Evolutionary conservation across 2,329 filamentous ascomycete species (phyloP), one percentile per base, ranked within the genome.

Genomic region (Cadophora sp.): DNA sequence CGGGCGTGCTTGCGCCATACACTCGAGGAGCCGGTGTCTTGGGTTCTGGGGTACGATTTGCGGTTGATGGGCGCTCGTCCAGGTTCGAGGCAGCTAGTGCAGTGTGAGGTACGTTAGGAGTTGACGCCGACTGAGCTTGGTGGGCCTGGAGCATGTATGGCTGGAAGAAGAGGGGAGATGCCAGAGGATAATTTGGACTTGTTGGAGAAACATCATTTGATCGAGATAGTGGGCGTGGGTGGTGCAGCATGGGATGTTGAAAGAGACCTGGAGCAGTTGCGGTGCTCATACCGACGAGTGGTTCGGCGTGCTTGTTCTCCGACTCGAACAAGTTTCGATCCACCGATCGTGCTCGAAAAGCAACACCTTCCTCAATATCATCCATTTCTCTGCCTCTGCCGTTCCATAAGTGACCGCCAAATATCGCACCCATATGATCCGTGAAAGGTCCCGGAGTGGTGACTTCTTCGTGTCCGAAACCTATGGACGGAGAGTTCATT

Each of bases 241-340:
- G 64, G 24, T 68, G 59, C 3, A 70, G 46, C 7, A 59, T 60
- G 9, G 69, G 59, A 53, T 73, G 72, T 34, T 76, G 72, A 31
- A 77, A 73, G 11, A 66, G 88, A 67, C 91, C 91, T 3, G 89
- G 84, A 1, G 86, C 91, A 26, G 85, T 81, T 1, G 88, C 84
- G 4, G 84, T 87, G 76, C 85, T 91, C 29, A 93, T 74, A 4
- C 86, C 87, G 2, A 93, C 83, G 71, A 87, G 88, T 0, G 92
- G 83, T 50, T 85, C 85, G 2, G 86, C 86, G 68, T 91, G 89
- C 72, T 90, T 89, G 75, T 92, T 89, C 11, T 83, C 80, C 63
- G 82, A 87, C 26, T 83, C 81, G 63, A 91, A 89, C 2, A 80
- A 86, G 72, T 71, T 85, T 51, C 88, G 83, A 68, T 93, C 91